Evolutionary conservation across 345 rosid species (phyloP).

Genomic region (Clausena lansium): DNA sequence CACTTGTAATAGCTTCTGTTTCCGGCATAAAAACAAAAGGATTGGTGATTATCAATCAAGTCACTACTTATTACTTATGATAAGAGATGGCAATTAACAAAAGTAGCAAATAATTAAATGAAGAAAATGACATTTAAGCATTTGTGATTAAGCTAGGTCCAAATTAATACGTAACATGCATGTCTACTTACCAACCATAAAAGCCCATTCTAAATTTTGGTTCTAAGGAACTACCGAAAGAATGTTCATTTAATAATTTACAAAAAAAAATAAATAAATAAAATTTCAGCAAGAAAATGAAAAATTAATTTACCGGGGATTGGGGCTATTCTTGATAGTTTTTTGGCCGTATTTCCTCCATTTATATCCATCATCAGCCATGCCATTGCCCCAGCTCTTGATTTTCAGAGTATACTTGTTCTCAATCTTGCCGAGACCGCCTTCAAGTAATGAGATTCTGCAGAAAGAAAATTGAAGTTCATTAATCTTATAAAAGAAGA

Average conservation of each 20-base stretch:
- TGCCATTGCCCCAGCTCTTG: slow-evolving; percentile 51
- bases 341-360: slow-evolving; percentile 98
- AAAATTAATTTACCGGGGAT: slow-evolving; percentile 55
- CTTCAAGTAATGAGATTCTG: slow-evolving; percentile 31
- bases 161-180: background rate
- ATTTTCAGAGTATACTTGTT: slow-evolving; percentile 68
- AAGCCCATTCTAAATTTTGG: too few species aligned
- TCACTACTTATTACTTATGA: background rate
- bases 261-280: too few species aligned
- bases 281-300: too few species aligned
- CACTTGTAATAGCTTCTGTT: slow-evolving; percentile 88
- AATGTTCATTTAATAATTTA: too few species aligned
- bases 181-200: background rate
- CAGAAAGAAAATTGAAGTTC: background rate
- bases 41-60: background rate
- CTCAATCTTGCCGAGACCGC: slow-evolving; percentile 45
- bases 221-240: background rate
- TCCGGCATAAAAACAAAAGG: background rate
- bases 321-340: slow-evolving; percentile 78
- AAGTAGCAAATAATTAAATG: background rate
- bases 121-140: background rate
- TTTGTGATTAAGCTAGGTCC: background rate
- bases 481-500: too few species aligned
- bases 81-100: background rate
- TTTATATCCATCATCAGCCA: slow-evolving; percentile 87